A percentile compares a stretch with the other conserved stretches of the same genome.
phyloP scores from a whole-genome alignment of 2,329 filamentous ascomycete species.

The Karstenula rhodostoma region DNA sequence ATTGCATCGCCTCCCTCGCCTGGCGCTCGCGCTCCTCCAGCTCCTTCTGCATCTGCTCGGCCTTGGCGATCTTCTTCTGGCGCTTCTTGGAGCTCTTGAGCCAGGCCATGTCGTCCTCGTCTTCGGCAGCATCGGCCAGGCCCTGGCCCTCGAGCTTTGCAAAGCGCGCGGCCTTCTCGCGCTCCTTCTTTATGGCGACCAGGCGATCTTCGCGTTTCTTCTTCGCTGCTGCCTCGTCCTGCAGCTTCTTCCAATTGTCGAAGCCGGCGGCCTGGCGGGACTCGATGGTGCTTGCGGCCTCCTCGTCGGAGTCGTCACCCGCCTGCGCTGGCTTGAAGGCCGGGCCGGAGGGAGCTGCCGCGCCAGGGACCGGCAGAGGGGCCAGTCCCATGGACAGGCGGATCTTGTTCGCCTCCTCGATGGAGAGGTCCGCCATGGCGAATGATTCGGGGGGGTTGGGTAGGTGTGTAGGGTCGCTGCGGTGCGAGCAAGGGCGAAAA shows the following conservation, averaged over 20 bases:
- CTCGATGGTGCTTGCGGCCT: slow-evolving; percentile 83
- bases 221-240: slow-evolving; percentile 76
- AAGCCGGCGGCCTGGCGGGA: slow-evolving; percentile 76
- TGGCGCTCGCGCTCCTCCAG: slow-evolving; percentile 74
- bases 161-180: slow-evolving; percentile 81
- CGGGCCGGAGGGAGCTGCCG: slow-evolving; percentile 61
- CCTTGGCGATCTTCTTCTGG: slow-evolving; percentile 85
- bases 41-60: slow-evolving; percentile 76
- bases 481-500: background rate
- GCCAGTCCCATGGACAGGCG: slow-evolving; percentile 89
- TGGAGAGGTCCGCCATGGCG: slow-evolving; percentile 53
- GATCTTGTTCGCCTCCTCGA: slow-evolving; percentile 94
- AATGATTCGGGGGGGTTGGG: background rate
- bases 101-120: slow-evolving; percentile 83
- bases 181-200: slow-evolving; percentile 85
- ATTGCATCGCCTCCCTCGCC: slow-evolving; percentile 69
- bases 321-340: slow-evolving; percentile 63
- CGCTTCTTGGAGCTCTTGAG: slow-evolving; percentile 89
- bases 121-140: slow-evolving; percentile 77
- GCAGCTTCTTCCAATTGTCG: slow-evolving; percentile 76
- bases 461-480: background rate
- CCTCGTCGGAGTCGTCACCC: slow-evolving; percentile 66
- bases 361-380: slow-evolving; percentile 83
- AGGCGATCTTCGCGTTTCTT: slow-evolving; percentile 79
- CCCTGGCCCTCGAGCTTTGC: slow-evolving; percentile 82